Percentiles rank a stretch among this genome's conserved stretches.
These are phyloP conservation scores for Thielaviopsis cerberus DNA, from an alignment of 2,329 filamentous ascomycete species.

Conservation along the genomic window DNA sequence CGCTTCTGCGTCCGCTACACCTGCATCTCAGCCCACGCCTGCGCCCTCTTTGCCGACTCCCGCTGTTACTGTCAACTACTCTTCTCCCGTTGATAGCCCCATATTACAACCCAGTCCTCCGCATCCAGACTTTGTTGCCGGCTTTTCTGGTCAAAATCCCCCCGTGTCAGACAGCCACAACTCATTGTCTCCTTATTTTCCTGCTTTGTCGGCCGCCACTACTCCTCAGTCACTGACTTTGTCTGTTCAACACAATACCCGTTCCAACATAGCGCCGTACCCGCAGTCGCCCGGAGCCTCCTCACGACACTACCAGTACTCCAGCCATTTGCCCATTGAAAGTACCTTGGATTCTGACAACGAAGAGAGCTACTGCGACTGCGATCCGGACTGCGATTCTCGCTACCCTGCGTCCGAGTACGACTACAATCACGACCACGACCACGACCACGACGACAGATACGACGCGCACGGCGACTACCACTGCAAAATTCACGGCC, in stretches of 20 bases:
- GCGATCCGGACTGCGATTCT: not conserved
- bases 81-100: not conserved
- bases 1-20: not conserved
- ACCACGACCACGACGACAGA: not conserved
- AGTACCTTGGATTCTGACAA: not conserved
- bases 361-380: not conserved
- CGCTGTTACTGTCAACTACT: not conserved
- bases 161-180: not conserved
- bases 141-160: not conserved
- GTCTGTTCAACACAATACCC: not conserved
- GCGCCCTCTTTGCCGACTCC: not conserved
- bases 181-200: not conserved
- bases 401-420: not conserved
- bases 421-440: too few species aligned
- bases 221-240: not conserved
- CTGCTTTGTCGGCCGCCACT: not conserved
- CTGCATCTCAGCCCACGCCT: not conserved
- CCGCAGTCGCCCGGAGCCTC: not conserved
- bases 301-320: not conserved
- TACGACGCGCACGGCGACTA: not conserved
- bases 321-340: not conserved
- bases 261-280: not conserved
- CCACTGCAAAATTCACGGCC: constrained; percentile 26
- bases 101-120: not conserved
- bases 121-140: not conserved